Conservation (phyloP, 1,284 basidiomycete genomes). For the Ceratobasidium theobromae region DNA sequence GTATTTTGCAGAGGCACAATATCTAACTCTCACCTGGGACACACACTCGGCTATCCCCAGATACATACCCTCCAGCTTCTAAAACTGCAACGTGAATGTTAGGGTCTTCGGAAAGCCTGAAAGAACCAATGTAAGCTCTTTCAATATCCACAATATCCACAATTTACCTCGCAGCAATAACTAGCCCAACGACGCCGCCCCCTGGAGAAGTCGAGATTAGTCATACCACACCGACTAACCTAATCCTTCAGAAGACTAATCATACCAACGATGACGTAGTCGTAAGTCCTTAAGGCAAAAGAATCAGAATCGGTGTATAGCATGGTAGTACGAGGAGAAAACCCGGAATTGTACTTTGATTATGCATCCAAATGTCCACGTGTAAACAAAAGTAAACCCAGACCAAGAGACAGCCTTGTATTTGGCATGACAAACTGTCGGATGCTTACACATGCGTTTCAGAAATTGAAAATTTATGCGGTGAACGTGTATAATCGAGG, state of each 20-base stretch:
- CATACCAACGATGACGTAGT: constrained; percentile 34
- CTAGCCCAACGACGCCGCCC: constrained; percentile 36
- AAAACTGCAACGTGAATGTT: constrained; percentile 34
- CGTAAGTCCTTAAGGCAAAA: constrained; percentile 8
- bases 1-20: not conserved
- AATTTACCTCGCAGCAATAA: constrained; percentile 33
- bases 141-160: not conserved
- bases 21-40: constrained; percentile 15
- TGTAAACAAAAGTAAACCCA: not conserved
- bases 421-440: too few species aligned
- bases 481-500: too few species aligned
- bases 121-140: not conserved
- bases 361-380: not conserved
- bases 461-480: too few species aligned
- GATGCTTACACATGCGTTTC: too few species aligned
- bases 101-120: constrained; percentile 35
- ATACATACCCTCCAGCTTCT: constrained; percentile 34
- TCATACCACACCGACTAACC: not conserved
- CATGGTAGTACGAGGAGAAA: not conserved
- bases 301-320: not conserved
- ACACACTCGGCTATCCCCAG: constrained; percentile 31
- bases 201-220: constrained; percentile 20
- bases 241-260: not conserved
- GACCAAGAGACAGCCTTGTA: too few species aligned
- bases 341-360: not conserved